Percentiles rank a stretch among this genome's conserved stretches.
These are phyloP conservation scores for Cryptosporidium muris DNA, from an alignment of 169 alveolate genomes.

Conservation along the genomic window DNA sequence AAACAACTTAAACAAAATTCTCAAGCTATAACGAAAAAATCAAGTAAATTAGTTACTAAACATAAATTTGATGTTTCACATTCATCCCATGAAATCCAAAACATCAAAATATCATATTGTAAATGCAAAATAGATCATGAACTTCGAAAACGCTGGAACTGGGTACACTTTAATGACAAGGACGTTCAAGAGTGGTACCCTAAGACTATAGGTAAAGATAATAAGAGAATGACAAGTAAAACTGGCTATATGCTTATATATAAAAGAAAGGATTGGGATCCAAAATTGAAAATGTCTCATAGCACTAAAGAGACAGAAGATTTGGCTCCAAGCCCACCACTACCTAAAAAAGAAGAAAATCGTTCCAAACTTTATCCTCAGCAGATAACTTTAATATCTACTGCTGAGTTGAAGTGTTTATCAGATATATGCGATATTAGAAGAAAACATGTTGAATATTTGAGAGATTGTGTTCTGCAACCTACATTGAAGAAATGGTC, in stretches of 20 bases:
- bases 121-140: no score
- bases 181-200: slow-evolving; percentile 68
- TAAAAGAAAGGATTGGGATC: slow-evolving; percentile 62
- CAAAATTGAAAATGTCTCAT: slow-evolving; percentile 3
- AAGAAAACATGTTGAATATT: slow-evolving; percentile 35
- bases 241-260: slow-evolving; percentile 68
- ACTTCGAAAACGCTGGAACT: slow-evolving; percentile 32
- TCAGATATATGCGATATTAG: slow-evolving; percentile 20
- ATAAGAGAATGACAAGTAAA: slow-evolving; percentile 46
- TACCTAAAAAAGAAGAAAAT: neutral
- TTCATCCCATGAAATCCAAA: neutral
- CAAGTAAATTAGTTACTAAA: no score
- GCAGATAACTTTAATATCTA: neutral
- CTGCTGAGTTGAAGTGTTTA: slow-evolving; percentile 9
- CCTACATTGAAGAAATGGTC: slow-evolving; percentile 59
- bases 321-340: neutral
- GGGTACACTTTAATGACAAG: slow-evolving; percentile 67
- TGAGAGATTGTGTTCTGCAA: slow-evolving; percentile 19
- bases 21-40: no score
- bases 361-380: no score
- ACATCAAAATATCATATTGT: neutral
- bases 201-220: slow-evolving; percentile 13
- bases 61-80: neutral
- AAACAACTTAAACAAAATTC: no score
- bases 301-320: neutral